Base-by-base conservation (phyloP, 176 grass and related monocot genomes). In the Triticum urartu region DNA sequence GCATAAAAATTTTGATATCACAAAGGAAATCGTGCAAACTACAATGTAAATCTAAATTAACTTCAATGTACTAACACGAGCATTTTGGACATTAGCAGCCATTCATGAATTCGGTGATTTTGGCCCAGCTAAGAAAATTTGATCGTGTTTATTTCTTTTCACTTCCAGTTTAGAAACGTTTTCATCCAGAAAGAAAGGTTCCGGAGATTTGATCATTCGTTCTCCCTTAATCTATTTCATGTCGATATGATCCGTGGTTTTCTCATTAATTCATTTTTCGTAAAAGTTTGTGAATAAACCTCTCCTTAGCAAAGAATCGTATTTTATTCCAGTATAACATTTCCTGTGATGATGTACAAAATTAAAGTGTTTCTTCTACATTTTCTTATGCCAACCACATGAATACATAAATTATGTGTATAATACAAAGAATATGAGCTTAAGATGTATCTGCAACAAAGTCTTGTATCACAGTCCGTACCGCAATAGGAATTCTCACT, bases 71-170 rank as follows among this genome's bases (percentile, higher is more conserved):
- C 89, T 86, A 65, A 95, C 82, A 87, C 72, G 67, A 72, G 89
- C 77, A 78, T 92, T 90, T 58, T 98, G 39, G 76, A 98, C 83
- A 82, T 93, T 93, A 58, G 95, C 91, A 85, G 93, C 93, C 91
- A 98, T 90, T 89, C 93, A 98, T 68, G 87, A 87, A 66, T 95
- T 98, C 68, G 87, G 95, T 36, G 90, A 98, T 88, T 93, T 89
- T 90, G 91, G 93, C 5, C 87, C 87, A 66, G 58, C 12, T 80
- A 90, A 3, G 81, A 95, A 95, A 75, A 90, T 32, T 54, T 58
- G 52, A 20, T 58, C 6, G 17, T 58, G 52, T 58, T 58, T 18
- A 20, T 58, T 58, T 58, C 15, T 58, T 58, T 58, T 7, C 52
- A 20, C 6, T 20, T 58, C 2, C 17, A 58, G 6, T 20, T 58